Evolutionary conservation across 768 basidiomycete genomes (phyloP).

Genomic region (Naganishia vaughanmartiniae): DNA sequence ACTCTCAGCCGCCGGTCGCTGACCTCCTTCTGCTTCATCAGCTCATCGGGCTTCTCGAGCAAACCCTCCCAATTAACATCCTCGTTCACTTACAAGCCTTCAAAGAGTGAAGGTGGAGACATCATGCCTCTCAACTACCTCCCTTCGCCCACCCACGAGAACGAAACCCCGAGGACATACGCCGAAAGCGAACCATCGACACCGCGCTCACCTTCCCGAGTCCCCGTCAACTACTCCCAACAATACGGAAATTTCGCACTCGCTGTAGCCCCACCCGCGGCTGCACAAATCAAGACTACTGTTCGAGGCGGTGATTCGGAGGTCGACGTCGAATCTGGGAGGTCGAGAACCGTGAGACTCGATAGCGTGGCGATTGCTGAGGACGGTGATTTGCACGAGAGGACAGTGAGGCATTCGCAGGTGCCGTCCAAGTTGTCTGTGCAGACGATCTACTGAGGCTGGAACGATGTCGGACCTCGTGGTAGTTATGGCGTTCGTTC

Average conservation of each 20-base stretch:
- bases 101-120: neutral
- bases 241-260: neutral
- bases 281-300: neutral
- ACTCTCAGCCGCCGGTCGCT: neutral
- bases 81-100: neutral
- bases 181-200: slow-evolving; percentile 17
- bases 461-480: neutral
- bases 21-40: neutral
- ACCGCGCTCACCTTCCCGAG: neutral
- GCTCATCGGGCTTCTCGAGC: slow-evolving; percentile 16
- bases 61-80: slow-evolving; percentile 13
- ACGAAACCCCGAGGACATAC: neutral
- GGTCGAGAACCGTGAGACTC: slow-evolving; percentile 17
- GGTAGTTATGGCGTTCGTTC: too few relatives aligned
- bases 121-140: slow-evolving; percentile 13
- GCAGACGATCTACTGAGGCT: neutral
- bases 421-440: slow-evolving; percentile 17
- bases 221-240: neutral
- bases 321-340: slow-evolving; percentile 10
- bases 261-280: neutral
- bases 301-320: neutral
- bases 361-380: slow-evolving; percentile 24
- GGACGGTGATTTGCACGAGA: slow-evolving; percentile 7
- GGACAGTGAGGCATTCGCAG: slow-evolving; percentile 18
- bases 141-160: neutral